A percentile compares a stretch with the other conserved stretches of the same genome.
Conservation (phyloP, 139 green algal species). For the Volvox africanus region DNA sequence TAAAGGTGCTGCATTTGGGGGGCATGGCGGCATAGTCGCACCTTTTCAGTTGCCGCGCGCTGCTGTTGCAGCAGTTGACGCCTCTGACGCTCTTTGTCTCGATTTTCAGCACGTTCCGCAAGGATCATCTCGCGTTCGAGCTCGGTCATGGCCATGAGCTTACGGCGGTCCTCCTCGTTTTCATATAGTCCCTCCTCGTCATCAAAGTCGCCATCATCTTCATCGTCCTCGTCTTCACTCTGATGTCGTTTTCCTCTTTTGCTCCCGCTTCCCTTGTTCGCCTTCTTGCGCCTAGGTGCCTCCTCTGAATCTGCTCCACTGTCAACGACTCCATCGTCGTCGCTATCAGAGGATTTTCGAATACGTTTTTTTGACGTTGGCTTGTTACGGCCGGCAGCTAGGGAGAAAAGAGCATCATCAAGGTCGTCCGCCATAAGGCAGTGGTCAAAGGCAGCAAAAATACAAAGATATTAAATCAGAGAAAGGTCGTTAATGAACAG, state of each 20-base stretch:
- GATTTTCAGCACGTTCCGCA: slow-evolving; percentile 62
- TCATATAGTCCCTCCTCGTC: slow-evolving; percentile 68
- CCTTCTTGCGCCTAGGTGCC: slow-evolving; percentile 16
- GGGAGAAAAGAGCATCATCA: slow-evolving; percentile 33
- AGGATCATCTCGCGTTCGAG: slow-evolving; percentile 79
- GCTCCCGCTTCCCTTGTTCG: neutral
- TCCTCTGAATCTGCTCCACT: slow-evolving; percentile 34
- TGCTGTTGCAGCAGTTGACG: slow-evolving; percentile 54
- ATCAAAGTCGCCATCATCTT: slow-evolving; percentile 58
- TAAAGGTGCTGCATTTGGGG: too few species aligned
- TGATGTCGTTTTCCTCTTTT: slow-evolving; percentile 11
- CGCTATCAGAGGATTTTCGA: slow-evolving; percentile 27
- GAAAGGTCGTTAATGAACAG: too few species aligned
- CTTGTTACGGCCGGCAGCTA: slow-evolving; percentile 26
- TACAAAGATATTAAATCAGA: too few species aligned
- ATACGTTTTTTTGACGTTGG: slow-evolving; percentile 24
- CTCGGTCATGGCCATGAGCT: slow-evolving; percentile 72
- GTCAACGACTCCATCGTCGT: slow-evolving; percentile 10
- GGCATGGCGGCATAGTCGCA: neutral
- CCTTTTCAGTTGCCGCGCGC: slow-evolving; percentile 27
- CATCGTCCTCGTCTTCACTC: slow-evolving; percentile 54
- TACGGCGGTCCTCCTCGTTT: slow-evolving; percentile 69
- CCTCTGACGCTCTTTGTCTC: slow-evolving; percentile 64
- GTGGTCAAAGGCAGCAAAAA: neutral
- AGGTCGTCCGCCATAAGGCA: slow-evolving; percentile 35